These are phyloP conservation scores for Telfairia occidentalis DNA, from an alignment of 331 rosid genomes.

Conservation along the genomic window DNA sequence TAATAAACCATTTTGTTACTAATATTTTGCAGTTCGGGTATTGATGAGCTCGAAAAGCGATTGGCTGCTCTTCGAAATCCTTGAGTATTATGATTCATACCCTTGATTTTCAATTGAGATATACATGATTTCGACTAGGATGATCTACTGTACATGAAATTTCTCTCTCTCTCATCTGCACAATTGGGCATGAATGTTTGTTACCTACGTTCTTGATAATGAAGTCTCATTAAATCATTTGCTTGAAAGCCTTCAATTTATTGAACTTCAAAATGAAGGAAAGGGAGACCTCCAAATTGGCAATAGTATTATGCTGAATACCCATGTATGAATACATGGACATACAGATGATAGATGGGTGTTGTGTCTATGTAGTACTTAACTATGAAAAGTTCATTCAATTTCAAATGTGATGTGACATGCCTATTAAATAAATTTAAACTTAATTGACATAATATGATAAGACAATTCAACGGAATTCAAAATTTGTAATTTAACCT, in stretches of 20 bases:
- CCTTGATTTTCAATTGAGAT: background rate
- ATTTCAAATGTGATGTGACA: background rate
- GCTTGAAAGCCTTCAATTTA: background rate
- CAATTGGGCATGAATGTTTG: background rate
- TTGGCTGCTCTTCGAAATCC: conserved; percentile 81
- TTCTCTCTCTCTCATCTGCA: background rate
- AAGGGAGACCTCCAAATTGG: background rate
- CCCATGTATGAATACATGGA: too few species aligned
- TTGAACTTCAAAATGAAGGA: background rate
- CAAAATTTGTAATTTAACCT: background rate
- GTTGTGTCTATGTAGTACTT: background rate
- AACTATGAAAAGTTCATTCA: background rate
- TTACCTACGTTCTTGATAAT: background rate
- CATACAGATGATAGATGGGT: too few species aligned
- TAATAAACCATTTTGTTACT: background rate
- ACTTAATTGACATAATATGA: background rate
- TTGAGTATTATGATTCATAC: conserved; percentile 12
- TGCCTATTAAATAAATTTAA: background rate
- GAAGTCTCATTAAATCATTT: background rate
- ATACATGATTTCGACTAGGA: background rate
- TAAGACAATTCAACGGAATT: background rate
- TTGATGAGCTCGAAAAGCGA: conserved; percentile 78
- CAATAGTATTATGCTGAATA: background rate
- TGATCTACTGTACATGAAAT: conserved; percentile 6
- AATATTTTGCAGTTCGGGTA: conserved; percentile 52